These are phyloP conservation scores for Brassica nigra DNA, from an alignment of 345 rosid genomes.

Conservation along the genomic window DNA sequence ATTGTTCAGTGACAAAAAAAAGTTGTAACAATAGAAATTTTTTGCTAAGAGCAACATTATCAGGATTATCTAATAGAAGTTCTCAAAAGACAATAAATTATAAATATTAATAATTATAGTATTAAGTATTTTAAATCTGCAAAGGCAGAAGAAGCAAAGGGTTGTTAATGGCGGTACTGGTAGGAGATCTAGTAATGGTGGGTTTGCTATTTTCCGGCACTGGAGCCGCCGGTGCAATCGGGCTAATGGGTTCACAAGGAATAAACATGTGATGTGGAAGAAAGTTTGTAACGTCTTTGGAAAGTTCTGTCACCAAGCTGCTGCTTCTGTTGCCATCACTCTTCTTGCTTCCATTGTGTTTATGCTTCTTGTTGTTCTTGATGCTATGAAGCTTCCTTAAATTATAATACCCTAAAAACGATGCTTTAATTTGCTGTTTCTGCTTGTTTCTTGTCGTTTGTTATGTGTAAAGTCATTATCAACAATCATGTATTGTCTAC, in stretches of 20 bases:
- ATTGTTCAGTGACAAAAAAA: too few species aligned
- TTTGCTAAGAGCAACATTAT: too few species aligned
- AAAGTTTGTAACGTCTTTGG: constrained; percentile 64
- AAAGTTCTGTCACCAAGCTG: constrained; percentile 54
- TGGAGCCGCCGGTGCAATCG: constrained; percentile 63
- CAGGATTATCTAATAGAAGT: too few species aligned
- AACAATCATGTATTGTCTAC: constrained; percentile 12
- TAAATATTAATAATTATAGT: too few species aligned
- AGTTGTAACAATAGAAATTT: too few species aligned
- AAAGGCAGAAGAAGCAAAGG: constrained; percentile 41
- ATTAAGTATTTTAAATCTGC: too few species aligned
- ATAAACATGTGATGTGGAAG: constrained; percentile 63
- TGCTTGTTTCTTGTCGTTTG: constrained; percentile 8
- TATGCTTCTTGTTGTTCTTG: constrained; percentile 47
- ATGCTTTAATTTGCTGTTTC: neutral
- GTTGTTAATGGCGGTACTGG: constrained; percentile 18
- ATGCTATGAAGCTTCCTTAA: constrained; percentile 36
- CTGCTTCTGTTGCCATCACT: constrained; percentile 43
- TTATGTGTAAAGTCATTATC: constrained; percentile 11
- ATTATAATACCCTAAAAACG: neutral
- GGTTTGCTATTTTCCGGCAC: constrained; percentile 57
- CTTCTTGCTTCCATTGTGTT: constrained; percentile 49
- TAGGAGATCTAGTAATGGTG: constrained; percentile 55
- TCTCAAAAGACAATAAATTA: too few species aligned
- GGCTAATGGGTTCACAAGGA: constrained; percentile 57